phyloP scores from a whole-genome alignment of 208 protist genomes.

The Trypanosoma boissoni region DNA sequence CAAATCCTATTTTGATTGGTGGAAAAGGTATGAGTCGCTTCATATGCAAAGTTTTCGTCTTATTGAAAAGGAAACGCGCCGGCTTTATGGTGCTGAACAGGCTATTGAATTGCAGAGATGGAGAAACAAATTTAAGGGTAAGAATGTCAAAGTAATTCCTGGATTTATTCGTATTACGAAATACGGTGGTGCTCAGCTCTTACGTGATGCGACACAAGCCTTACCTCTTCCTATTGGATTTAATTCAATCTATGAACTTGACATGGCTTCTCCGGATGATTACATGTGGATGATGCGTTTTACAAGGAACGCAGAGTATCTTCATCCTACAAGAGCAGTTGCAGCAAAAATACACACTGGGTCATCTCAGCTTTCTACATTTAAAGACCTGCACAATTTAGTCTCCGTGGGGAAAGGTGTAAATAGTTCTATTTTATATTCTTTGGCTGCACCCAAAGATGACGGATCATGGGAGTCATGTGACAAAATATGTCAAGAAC shows the following conservation, averaged over 20 bases:
- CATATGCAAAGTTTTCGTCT: constrained; percentile 16
- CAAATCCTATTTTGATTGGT: constrained; percentile 17
- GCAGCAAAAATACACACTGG: constrained; percentile 13
- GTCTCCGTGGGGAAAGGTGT: neutral
- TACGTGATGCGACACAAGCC: neutral
- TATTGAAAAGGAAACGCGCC: constrained; percentile 19
- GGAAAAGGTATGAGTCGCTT: constrained; percentile 26
- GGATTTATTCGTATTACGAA: constrained; percentile 4
- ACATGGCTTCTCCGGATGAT: constrained; percentile 1
- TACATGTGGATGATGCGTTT: constrained; percentile 34
- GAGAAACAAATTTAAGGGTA: neutral
- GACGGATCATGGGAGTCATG: no score
- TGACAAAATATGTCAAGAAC: neutral
- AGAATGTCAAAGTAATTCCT: neutral
- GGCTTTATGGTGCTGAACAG: neutral
- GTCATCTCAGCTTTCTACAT: neutral
- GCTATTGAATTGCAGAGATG: constrained; percentile 1
- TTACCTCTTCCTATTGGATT: constrained; percentile 16
- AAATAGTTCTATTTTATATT: no score
- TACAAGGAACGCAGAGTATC: constrained; percentile 15
- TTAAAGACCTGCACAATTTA: neutral
- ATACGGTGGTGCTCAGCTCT: constrained; percentile 8
- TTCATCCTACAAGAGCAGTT: constrained; percentile 19
- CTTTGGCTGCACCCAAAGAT: no score
- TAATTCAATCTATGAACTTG: neutral